Base-by-base conservation (phyloP, 192 early-diverging fungal species). In the Thoreauomyces humboldtii region DNA sequence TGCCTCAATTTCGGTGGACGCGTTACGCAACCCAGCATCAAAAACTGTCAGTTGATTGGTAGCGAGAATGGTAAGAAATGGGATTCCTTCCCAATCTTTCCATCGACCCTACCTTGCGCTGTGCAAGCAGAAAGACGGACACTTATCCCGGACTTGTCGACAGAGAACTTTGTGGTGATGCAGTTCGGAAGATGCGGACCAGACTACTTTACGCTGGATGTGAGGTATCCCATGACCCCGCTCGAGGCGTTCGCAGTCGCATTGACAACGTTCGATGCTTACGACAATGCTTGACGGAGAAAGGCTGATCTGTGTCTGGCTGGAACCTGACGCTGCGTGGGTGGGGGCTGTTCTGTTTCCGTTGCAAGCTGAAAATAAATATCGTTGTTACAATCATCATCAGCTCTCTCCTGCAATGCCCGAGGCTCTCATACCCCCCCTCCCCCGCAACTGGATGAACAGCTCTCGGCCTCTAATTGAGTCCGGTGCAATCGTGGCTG, bases 181-280 rank as follows among this genome's bases (percentile, higher is more conserved):
- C 84, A 86, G 65, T 86, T 86, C 70, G 84, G 84, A n/a, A 65
- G 84, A 53, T 86, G 83, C 57, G 84, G 84, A 9, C 70, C 84
- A 0, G 82, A 86, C 51, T 73, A 66, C 42, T 86, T 86, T 41
- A 74, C 80, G 2, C 45, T 86, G 56, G 84, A 86, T 62, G 82
- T 73, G 3, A 57, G 81, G 29, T 82, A 63, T 42, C 84, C 84
- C 22, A 67, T 86, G 71, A 80, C 83, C 5, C 78, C 78, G 9
- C 43, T 86, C 2, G 84, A 86, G 56, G 84, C 84, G 9, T 86
- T 86, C 59, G 72, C 73, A 4, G 73, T 86, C 32, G 81, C 84
- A 1, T 41, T 86, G 31, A 78, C 81, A 1, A 83, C 84, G 29
- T 86, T 86, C 70, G 83, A 86, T 67, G 84, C 84, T 7, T 84